Conservation (phyloP, 306 rosid species). For the Vachellia collinsii region DNA sequence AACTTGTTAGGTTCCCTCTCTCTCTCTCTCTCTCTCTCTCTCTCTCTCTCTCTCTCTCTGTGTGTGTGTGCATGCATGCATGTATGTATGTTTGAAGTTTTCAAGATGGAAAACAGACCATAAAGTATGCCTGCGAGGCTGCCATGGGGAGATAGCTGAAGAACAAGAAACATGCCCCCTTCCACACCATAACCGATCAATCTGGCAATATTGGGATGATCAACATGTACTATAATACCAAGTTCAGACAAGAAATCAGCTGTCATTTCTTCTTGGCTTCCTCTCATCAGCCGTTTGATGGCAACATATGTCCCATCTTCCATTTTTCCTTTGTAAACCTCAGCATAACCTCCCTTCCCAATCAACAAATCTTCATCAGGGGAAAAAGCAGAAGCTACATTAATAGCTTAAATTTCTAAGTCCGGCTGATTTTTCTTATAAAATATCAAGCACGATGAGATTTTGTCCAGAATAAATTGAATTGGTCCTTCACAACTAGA, state of each 20-base stretch:
- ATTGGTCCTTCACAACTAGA: not conserved
- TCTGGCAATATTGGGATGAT: constrained; percentile 90
- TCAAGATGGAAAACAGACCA: constrained; percentile 52
- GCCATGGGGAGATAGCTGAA: constrained; percentile 93
- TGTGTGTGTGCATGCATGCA: no score
- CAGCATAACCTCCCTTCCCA: constrained; percentile 99
- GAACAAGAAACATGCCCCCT: constrained; percentile 99
- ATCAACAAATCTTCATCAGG: constrained; percentile 67
- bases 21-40: no score
- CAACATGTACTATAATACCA: constrained; percentile 93
- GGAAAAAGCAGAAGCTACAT: constrained; percentile 8
- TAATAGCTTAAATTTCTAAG: not conserved
- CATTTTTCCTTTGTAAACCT: constrained; percentile 82
- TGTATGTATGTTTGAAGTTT: not conserved
- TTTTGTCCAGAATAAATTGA: not conserved
- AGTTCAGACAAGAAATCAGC: constrained; percentile 98
- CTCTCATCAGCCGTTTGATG: constrained; percentile 75
- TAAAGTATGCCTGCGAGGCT: constrained; percentile 86
- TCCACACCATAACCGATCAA: constrained; percentile 96
- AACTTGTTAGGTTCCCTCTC: constrained; percentile 24
- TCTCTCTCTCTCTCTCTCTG: no score
- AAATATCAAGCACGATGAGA: not conserved
- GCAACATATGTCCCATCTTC: constrained; percentile 81
- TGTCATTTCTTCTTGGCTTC: constrained; percentile 92
- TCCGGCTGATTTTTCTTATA: not conserved